Base-by-base conservation (phyloP, 2,329 filamentous ascomycete species). In the Rutstroemia sydowiana region DNA sequence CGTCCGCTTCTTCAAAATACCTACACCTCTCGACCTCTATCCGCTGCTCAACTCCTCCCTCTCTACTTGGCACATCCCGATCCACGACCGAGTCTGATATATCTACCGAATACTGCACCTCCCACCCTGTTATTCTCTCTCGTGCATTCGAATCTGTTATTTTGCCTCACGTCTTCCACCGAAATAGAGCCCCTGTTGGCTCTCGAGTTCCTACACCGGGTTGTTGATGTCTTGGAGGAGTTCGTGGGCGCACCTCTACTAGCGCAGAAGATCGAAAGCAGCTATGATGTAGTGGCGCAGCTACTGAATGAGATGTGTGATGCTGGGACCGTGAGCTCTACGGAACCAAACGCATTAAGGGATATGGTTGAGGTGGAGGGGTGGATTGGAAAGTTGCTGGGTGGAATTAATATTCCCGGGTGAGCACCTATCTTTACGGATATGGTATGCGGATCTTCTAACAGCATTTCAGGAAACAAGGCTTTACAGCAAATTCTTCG, bases 261-360 rank as follows among this genome's bases (percentile, higher is more conserved):
- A 52, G 85, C 90, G 18, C 80, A 79, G 65, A 95, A 93, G 73
- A 85, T 98, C 58, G 90, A 96, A 69, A 79, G 76, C 60, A 90
- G 82, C 69, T 97, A 97, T 70, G 88, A 97, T 79, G 85, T 97
- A 26, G 87, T 95, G 31, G 91, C 91, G 16, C 93, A 98, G 71
- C 73, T 98, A 23, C 76, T 97, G 54, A 88, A 84, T 56, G 93
- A 98, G 71, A 95, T 98, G 87, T 96, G 93, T 67, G 93, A 98
- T 74, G 88, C 84, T 37, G 93, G 93, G 14, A 79, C 84, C n/a
- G 78, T 96, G 32, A 87, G 80, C 64, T 95, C 89, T 52, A 96
- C 92, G 1, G 93, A 98, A 68, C 87, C 88, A 9, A 97, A 98
- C 73, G 88, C 91, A 18, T 71, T 98, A 63, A 80, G 89, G 62